A percentile compares a stretch with the other conserved stretches of the same genome.
These are phyloP conservation scores for Ganoderma sp. DNA, from an alignment of 1,284 basidiomycete genomes.

Conservation along the genomic window DNA sequence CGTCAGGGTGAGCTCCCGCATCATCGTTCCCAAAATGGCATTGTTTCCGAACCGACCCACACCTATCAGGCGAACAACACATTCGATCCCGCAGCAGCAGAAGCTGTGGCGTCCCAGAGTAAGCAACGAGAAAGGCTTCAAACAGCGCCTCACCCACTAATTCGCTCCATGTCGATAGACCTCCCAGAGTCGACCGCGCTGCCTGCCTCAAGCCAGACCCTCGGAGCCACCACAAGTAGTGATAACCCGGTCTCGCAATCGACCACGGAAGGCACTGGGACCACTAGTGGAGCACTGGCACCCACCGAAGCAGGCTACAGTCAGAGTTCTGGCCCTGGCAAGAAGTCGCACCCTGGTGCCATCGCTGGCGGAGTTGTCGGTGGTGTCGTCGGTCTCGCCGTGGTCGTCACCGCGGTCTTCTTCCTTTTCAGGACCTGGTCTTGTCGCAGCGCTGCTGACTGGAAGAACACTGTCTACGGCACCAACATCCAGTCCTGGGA, in stretches of 20 bases:
- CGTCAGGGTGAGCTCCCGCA: conserved; percentile 7
- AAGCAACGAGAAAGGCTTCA: no score
- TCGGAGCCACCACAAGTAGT: no score
- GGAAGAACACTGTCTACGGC: neutral
- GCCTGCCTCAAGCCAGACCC: no score
- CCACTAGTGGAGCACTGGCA: neutral
- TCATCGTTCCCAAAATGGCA: no score
- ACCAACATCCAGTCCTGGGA: conserved; percentile 13
- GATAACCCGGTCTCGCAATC: no score
- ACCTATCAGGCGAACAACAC: conserved; percentile 8
- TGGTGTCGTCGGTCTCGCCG: conserved; percentile 15
- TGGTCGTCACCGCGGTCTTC: conserved; percentile 16
- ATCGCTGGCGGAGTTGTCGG: conserved; percentile 22
- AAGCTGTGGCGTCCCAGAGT: no score
- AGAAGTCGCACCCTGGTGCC: conserved; percentile 18
- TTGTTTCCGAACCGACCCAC: neutral
- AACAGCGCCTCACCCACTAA: no score
- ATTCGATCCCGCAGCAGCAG: neutral
- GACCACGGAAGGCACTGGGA: neutral
- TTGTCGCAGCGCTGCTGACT: neutral
- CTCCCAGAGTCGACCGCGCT: no score
- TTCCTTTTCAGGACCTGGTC: conserved; percentile 13
- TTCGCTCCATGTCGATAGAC: no score
- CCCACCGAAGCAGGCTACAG: neutral
- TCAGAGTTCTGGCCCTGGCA: conserved; percentile 6